Base-by-base conservation (phyloP, 1,284 basidiomycete genomes). In the Fomes fomentarius region DNA sequence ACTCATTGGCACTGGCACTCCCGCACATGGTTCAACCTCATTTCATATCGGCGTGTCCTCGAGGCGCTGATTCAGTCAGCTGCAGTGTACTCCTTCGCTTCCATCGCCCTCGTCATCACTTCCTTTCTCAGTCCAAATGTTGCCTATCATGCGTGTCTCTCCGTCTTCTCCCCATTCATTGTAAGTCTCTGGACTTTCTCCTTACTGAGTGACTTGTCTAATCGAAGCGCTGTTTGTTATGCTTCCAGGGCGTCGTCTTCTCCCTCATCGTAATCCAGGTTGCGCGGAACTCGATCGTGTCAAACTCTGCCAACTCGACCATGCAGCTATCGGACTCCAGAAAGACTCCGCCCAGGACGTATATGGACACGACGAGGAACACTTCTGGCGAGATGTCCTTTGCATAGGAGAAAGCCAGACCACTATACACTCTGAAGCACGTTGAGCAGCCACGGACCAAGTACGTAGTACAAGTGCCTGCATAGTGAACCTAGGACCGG, bases 11-110 rank as follows among this genome's bases (percentile, higher is more conserved):
- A 9, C 26, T 35, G 17, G 33, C 42, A 22, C 48, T 28, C 26
- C n/a, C 38, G 28, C 40, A 26, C 40, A 8, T 33, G 28, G 12
- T 38, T 26, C 37, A 38, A 38, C 37, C n/a, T 43, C 26, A n/a
- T 41, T 19, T 22, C 15, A 17, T 47, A 56, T 28, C 47, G 50
- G 35, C 41, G 38, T 22, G 53, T 58, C 26, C n/a, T 52, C 22
- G 50, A 52, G 21, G 50, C 57, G 14, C 41, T 55, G 30, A 39
- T 58, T 2, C 57, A 58, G 50, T 58, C 57, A 19, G 53, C 57
- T 2, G 52, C 53, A 3, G 44, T 58, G 10, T 52, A 52, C 53
- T 55, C 53, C 10, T 38, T 37, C 7, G 53, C 57, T 21, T 47
- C 47, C 38, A 33, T 58, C 19, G 35, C 47, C 10, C 47, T 55